Conservation (phyloP, 169 alveolate genomes). For the Eimeria nieschulzi region DNA sequence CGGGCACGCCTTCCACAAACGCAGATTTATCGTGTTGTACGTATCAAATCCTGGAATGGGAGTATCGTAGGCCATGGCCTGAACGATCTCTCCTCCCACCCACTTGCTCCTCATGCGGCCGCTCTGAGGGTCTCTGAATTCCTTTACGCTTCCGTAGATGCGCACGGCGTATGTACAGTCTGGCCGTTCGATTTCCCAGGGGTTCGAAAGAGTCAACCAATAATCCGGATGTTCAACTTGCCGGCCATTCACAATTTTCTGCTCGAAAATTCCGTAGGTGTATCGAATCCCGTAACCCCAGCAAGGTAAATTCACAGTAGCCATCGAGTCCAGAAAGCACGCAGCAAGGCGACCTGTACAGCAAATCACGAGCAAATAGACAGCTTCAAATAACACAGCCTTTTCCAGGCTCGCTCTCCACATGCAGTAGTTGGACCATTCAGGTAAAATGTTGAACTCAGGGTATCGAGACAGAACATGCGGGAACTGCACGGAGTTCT, state of each 20-base stretch:
- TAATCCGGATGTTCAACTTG: slow-evolving; percentile 96
- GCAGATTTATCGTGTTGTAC: slow-evolving; percentile 92
- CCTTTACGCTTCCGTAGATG: slow-evolving; percentile 88
- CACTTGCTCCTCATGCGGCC: slow-evolving; percentile 80
- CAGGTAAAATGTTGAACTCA: too few relatives aligned
- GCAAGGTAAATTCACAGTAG: slow-evolving; percentile 94
- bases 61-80: slow-evolving; percentile 96
- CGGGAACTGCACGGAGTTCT: too few relatives aligned
- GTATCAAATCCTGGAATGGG: slow-evolving; percentile 97
- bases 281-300: slow-evolving; percentile 97
- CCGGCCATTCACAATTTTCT: slow-evolving; percentile 91
- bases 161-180: slow-evolving; percentile 94
- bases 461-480: too few relatives aligned
- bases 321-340: slow-evolving; percentile 96
- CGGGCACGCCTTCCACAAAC: slow-evolving; percentile 94
- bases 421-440: too few relatives aligned
- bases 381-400: background rate
- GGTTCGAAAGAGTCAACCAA: slow-evolving; percentile 94
- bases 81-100: slow-evolving; percentile 94
- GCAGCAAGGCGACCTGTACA: slow-evolving; percentile 95
- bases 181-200: slow-evolving; percentile 96
- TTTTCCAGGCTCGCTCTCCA: too few relatives aligned
- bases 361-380: background rate
- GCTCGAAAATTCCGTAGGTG: slow-evolving; percentile 97
- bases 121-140: slow-evolving; percentile 56